phyloP scores from a whole-genome alignment of 73 alveolate species.

The Tetrahymena thermophila region DNA sequence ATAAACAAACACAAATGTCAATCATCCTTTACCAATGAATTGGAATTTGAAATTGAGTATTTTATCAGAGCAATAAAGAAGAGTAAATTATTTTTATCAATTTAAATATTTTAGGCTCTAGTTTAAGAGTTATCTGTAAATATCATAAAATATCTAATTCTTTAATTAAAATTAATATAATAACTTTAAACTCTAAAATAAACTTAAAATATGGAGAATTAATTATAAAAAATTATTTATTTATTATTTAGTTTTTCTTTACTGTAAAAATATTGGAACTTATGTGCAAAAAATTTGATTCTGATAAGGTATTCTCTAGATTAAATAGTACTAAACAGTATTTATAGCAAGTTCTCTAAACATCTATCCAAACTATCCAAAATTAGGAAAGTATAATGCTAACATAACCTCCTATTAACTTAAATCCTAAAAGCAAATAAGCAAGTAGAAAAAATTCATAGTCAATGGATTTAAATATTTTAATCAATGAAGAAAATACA shows the following conservation, averaged over 20 bases:
- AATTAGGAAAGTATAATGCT: neutral
- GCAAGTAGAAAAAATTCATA: neutral
- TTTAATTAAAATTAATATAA: too few species aligned
- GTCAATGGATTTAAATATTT: neutral
- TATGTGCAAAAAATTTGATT: neutral
- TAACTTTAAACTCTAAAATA: too few species aligned
- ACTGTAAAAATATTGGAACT: neutral
- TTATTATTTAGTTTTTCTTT: neutral
- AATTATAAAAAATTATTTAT: too few species aligned
- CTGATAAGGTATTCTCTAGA: neutral
- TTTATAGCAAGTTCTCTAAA: neutral
- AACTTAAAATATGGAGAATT: too few species aligned
- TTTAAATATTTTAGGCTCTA: neutral
- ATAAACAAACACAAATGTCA: neutral
- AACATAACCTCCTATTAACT: neutral
- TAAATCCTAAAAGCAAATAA: neutral
- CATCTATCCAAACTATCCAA: neutral
- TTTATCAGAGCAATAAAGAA: neutral
- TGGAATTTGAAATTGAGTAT: neutral
- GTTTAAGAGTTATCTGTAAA: too few species aligned
- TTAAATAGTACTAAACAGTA: neutral
- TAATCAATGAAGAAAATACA: neutral
- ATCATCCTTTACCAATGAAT: neutral
- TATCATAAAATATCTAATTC: too few species aligned
- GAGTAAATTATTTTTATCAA: neutral